Evolutionary conservation across 2,329 filamentous ascomycete genomes (phyloP).

Genomic region (Elsinoe arachidis): DNA sequence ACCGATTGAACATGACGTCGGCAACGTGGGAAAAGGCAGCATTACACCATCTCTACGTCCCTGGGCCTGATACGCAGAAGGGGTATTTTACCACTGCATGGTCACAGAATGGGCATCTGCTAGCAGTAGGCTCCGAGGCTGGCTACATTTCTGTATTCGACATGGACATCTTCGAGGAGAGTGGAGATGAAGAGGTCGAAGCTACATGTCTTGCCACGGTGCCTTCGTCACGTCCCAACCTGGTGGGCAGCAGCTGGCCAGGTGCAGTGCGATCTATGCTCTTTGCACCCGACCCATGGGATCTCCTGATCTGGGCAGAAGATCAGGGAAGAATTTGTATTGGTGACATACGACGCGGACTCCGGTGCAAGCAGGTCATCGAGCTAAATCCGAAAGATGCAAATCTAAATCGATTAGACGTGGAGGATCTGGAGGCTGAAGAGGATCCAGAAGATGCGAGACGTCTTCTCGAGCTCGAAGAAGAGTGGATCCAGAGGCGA

Average conservation of each 20-base stretch:
- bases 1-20: constrained; percentile 26
- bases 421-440: constrained; percentile 38
- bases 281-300: constrained; percentile 83
- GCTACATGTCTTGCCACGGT: constrained; percentile 67
- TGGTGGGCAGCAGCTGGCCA: constrained; percentile 32
- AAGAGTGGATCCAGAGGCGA: constrained; percentile 6
- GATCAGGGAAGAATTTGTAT: constrained; percentile 69
- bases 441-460: constrained; percentile 20
- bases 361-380: constrained; percentile 60
- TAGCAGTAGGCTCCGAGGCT: constrained; percentile 72
- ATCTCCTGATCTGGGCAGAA: constrained; percentile 89
- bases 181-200: constrained; percentile 34
- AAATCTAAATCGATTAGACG: constrained; percentile 47
- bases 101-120: constrained; percentile 59
- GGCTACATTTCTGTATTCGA: constrained; percentile 71
- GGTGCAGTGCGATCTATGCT: constrained; percentile 86
- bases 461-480: constrained; percentile 11
- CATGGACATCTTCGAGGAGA: constrained; percentile 34
- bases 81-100: constrained; percentile 73
- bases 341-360: constrained; percentile 61
- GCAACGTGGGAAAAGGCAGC: constrained; percentile 35
- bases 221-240: constrained; percentile 60
- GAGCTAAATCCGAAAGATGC: constrained; percentile 51
- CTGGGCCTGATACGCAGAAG: constrained; percentile 28
- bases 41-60: constrained; percentile 35